Percentiles rank a stretch among this genome's conserved stretches.
These are phyloP conservation scores for Leptodontidium sp. DNA, from an alignment of 2,329 filamentous ascomycete genomes.

Conservation along the genomic window DNA sequence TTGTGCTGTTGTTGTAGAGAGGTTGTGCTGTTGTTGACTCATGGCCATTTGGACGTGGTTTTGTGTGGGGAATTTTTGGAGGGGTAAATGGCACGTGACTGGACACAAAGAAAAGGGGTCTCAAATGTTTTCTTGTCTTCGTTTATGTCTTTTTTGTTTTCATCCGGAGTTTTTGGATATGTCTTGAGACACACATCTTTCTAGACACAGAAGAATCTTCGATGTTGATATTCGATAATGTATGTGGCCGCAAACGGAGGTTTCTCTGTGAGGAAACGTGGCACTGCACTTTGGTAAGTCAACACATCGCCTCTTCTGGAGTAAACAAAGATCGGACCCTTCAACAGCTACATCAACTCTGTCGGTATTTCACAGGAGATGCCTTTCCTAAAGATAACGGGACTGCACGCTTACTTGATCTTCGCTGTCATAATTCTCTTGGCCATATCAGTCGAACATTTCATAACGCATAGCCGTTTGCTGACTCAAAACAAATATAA, in stretches of 20 bases:
- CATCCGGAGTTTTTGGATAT: too few species aligned
- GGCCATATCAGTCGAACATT: background rate
- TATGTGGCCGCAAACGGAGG: too few species aligned
- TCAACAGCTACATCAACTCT: background rate
- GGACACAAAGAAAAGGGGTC: background rate
- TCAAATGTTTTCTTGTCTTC: background rate
- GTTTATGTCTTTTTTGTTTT: background rate
- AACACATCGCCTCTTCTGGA: too few species aligned
- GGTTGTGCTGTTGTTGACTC: slow-evolving; percentile 24
- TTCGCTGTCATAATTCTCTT: background rate
- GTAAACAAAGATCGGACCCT: too few species aligned
- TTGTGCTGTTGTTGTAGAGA: slow-evolving; percentile 25
- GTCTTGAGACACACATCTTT: too few species aligned
- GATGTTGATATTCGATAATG: too few species aligned
- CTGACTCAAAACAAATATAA: too few species aligned
- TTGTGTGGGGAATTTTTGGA: slow-evolving; percentile 21
- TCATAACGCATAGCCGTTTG: background rate
- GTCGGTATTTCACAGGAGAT: background rate
- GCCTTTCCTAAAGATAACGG: background rate
- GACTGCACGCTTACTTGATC: background rate
- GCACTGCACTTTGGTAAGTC: too few species aligned
- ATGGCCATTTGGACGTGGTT: slow-evolving; percentile 24
- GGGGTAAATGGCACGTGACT: slow-evolving; percentile 20
- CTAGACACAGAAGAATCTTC: too few species aligned
- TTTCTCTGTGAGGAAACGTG: too few species aligned